Evolutionary conservation across 768 basidiomycete genomes (phyloP).

Genomic region (Boletus edulis): DNA sequence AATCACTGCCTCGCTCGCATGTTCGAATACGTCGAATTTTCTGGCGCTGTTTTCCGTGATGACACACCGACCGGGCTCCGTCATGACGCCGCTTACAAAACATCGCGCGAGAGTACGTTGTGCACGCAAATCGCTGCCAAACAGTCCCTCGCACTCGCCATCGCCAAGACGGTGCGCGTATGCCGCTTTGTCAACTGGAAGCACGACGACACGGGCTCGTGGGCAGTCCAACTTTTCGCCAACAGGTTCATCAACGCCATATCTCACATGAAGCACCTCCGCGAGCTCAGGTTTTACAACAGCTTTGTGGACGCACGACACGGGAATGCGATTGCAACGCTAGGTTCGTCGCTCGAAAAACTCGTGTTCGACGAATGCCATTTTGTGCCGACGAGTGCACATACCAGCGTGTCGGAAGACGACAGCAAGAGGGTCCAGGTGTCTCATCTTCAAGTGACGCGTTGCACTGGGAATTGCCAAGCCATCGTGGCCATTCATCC

Average conservation of each 20-base stretch:
- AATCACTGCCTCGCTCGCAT: conserved; percentile 38
- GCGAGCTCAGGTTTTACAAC: conserved; percentile 4
- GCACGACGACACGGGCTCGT: not conserved
- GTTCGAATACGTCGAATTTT: conserved; percentile 33
- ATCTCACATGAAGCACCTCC: conserved; percentile 19
- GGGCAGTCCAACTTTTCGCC: not conserved
- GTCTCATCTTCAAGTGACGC: not conserved
- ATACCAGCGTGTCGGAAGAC: not conserved
- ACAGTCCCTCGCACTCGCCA: conserved; percentile 26
- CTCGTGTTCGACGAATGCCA: conserved; percentile 9
- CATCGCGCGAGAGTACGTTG: conserved; percentile 8
- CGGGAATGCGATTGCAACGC: conserved; percentile 5
- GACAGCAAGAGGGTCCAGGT: conserved; percentile 1
- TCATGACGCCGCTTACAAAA: not conserved
- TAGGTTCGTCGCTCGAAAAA: conserved; percentile 9
- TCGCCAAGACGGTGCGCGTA: conserved; percentile 31
- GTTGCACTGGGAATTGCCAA: not conserved
- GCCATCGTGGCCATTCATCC: not conserved
- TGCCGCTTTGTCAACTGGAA: conserved; percentile 12
- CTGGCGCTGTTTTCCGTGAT: conserved; percentile 18
- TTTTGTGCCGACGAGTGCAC: too few relatives aligned
- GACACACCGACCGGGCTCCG: not conserved
- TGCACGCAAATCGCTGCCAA: conserved; percentile 28
- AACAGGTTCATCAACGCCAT: conserved; percentile 3
- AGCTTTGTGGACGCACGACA: conserved; percentile 10